Evolutionary conservation across 2,329 filamentous ascomycete species (phyloP).

Genomic region (Truncatella angustata): DNA sequence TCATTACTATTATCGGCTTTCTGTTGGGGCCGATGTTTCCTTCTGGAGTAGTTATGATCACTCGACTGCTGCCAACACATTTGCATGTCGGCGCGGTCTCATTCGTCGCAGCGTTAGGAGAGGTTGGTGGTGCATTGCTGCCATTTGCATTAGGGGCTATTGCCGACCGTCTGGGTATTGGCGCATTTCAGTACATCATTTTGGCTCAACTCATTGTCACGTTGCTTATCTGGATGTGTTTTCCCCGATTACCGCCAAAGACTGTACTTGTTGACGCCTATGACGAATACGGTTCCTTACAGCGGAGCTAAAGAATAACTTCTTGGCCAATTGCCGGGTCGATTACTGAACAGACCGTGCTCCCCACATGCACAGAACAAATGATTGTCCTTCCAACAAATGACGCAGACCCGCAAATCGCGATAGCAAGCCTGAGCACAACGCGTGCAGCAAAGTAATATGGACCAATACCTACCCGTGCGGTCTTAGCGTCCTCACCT

Average conservation of each 20-base stretch:
- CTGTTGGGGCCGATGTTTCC: slow-evolving; percentile 41
- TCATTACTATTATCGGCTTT: slow-evolving; percentile 34
- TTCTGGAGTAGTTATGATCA: slow-evolving; percentile 36
- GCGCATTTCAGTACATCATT: slow-evolving; percentile 31
- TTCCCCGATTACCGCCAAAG: background rate
- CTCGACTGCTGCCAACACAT: slow-evolving; percentile 33
- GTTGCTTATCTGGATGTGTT: slow-evolving; percentile 2
- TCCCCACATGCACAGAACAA: too few relatives aligned
- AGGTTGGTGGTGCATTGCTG: slow-evolving; percentile 40
- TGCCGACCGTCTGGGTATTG: slow-evolving; percentile 35
- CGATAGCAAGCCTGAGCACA: too few relatives aligned
- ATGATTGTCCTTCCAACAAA: too few relatives aligned
- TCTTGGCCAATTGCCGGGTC: too few relatives aligned
- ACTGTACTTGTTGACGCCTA: background rate
- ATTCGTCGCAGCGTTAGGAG: slow-evolving; percentile 41
- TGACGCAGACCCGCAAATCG: too few relatives aligned
- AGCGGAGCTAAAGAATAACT: too few relatives aligned
- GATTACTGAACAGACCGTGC: too few relatives aligned
- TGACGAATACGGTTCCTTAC: too few relatives aligned
- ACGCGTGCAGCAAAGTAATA: too few relatives aligned
- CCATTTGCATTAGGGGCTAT: slow-evolving; percentile 42
- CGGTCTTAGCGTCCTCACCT: too few relatives aligned
- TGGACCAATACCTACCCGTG: too few relatives aligned
- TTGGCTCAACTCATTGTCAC: slow-evolving; percentile 1
- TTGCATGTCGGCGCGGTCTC: slow-evolving; percentile 41